phyloP scores from a whole-genome alignment of 441 rosid genomes.

The Erysimum pusillum region DNA sequence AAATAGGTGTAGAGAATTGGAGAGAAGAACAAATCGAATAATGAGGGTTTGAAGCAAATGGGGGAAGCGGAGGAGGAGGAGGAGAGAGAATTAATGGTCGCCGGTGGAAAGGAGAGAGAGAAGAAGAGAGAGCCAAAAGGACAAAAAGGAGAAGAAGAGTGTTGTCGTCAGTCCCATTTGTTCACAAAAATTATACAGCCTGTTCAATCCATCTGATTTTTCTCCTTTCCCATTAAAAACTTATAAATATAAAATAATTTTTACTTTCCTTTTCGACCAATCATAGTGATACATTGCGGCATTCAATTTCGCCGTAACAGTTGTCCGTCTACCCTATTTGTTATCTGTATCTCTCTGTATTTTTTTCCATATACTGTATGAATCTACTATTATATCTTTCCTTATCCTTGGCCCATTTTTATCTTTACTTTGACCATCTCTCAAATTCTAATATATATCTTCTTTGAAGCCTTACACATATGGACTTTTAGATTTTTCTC shows the following conservation, averaged over 20 bases:
- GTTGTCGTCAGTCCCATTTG: slow-evolving; percentile 51
- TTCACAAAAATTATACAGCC: slow-evolving; percentile 48
- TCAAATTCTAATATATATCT: background rate
- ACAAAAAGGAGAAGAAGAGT: slow-evolving; percentile 47
- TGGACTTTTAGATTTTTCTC: background rate
- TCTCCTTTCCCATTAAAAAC: slow-evolving; percentile 24
- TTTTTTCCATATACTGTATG: background rate
- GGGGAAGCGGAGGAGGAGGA: slow-evolving; percentile 26
- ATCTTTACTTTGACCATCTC: background rate
- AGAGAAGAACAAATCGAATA: slow-evolving; percentile 36
- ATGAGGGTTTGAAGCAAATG: slow-evolving; percentile 39
- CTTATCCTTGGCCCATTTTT: slow-evolving; percentile 8
- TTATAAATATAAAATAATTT: background rate
- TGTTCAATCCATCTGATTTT: slow-evolving; percentile 45
- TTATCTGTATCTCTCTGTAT: slow-evolving; percentile 19
- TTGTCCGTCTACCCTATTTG: slow-evolving; percentile 38
- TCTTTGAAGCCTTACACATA: background rate
- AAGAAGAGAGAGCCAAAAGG: slow-evolving; percentile 42
- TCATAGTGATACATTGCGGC: slow-evolving; percentile 39
- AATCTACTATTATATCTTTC: background rate
- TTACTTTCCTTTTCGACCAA: slow-evolving; percentile 42
- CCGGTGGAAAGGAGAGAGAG: slow-evolving; percentile 39
- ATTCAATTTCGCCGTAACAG: slow-evolving; percentile 48
- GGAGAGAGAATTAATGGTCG: slow-evolving; percentile 46
- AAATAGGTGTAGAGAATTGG: too few relatives aligned